Base-by-base conservation (phyloP, 352 stramenopile genomes). In the Pythium rishiriense region DNA sequence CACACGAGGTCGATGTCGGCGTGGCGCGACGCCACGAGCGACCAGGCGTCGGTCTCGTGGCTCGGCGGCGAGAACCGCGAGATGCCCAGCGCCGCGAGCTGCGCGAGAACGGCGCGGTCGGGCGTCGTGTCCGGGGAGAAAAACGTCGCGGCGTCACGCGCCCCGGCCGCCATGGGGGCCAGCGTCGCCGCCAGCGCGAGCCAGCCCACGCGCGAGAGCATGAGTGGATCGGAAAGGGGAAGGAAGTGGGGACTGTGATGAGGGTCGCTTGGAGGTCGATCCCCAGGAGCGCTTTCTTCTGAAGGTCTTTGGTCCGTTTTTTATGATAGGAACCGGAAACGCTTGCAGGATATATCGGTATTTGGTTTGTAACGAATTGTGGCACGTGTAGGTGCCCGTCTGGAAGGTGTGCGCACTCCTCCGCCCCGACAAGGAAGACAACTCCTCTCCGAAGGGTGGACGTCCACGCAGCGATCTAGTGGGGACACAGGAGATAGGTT, bases 1-100 rank as follows among this genome's bases (percentile, higher is more conserved):
- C 82, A 93, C 43, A 94, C 82, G 35, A 93, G 72, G 50, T 91
- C 81, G 48, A 94, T 78, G 12, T 86, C 60, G 19, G 62, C 39
- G 45, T 79, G 87, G 50, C 77, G 63, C 15, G 59, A 60, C 8
- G 66, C 39, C 33, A 93, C 39, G 19, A 74, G 75, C 35, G 62
- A 68, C 83, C 83, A 91, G 14, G 65, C 31, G 39, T 68, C 60
- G 43, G 50, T 47, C 33, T 60, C 66, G 55, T 53, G n/a, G 5
- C 58, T 26, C 28, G 58, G 55, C 28, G 72, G 53, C 41, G 78
- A 35, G 58, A 83, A 93, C 25, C 74, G 74, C 35, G 76, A 62
- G 56, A 93, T 74, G 28, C 81, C 81, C 11, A 90, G 69, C 46
- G 69, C 50, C 48, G 78, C 66, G 29, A 93, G 67, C 70, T 85